These are phyloP conservation scores for Penicillium flavigenum DNA, from an alignment of 495 filamentous ascomycete genomes.

Conservation along the genomic window DNA sequence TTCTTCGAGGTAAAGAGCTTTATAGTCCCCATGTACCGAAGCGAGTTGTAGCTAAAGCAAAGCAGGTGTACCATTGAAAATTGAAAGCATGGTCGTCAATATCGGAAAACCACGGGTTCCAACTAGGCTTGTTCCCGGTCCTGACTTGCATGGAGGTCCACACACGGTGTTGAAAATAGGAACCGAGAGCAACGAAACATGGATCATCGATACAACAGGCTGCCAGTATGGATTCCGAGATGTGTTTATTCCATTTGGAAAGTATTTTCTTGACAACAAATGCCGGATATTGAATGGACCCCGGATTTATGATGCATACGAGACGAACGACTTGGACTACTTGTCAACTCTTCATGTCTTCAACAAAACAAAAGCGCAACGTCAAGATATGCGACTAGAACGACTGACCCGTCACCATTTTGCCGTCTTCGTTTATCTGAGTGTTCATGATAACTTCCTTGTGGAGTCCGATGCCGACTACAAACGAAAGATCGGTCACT, in stretches of 20 bases:
- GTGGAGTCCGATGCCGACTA: background rate
- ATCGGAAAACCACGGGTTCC: background rate
- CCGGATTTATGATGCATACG: background rate
- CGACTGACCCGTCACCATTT: constrained; percentile 1
- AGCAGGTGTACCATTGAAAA: background rate
- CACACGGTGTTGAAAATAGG: background rate
- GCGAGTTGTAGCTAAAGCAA: background rate
- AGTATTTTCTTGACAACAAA: background rate
- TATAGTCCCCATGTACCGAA: too few relatives aligned
- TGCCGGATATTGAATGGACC: background rate
- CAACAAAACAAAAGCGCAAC: background rate
- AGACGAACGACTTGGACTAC: background rate
- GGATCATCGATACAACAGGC: constrained; percentile 3
- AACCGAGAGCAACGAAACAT: background rate
- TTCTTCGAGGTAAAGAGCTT: background rate
- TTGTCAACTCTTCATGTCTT: background rate
- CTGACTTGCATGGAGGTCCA: background rate
- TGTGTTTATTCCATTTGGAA: background rate
- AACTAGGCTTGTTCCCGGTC: background rate
- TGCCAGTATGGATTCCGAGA: background rate
- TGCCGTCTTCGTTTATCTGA: background rate
- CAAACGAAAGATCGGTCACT: background rate
- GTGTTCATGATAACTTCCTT: background rate
- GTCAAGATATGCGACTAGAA: background rate
- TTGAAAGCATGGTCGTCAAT: background rate